A percentile compares a stretch with the other conserved stretches of the same genome.
phyloP scores from a whole-genome alignment of 176 grass and related monocot genomes.

The Aechmea fasciata region DNA sequence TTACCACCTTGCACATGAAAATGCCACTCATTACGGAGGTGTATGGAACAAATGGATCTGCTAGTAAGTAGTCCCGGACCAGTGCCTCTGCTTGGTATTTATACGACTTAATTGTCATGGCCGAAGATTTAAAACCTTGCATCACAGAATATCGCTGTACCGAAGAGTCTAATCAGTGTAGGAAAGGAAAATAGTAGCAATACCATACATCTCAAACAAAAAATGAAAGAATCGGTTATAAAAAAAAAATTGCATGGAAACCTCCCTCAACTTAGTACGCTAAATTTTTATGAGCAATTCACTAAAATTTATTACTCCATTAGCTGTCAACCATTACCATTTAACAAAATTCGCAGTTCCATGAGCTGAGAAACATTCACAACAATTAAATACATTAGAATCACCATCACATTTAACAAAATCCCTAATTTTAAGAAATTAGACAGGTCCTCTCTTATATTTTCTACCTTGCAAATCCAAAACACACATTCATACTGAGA shows the following conservation, averaged over 20 bases:
- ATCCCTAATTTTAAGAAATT: too few relatives aligned
- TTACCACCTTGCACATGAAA: slow-evolving; percentile 84
- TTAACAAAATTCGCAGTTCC: too few relatives aligned
- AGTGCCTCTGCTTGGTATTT: slow-evolving; percentile 57
- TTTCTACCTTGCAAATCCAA: too few relatives aligned
- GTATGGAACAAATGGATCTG: slow-evolving; percentile 58
- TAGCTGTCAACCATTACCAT: too few relatives aligned
- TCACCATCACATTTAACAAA: too few relatives aligned
- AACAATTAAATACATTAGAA: too few relatives aligned
- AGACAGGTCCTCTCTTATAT: too few relatives aligned
- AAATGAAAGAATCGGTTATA: too few relatives aligned
- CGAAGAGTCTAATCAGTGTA: slow-evolving; percentile 3
- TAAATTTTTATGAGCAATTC: not conserved
- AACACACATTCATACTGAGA: too few relatives aligned
- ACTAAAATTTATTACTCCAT: too few relatives aligned
- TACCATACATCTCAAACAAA: not conserved
- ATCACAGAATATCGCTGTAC: not conserved
- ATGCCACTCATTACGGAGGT: slow-evolving; percentile 69
- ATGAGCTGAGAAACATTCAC: too few relatives aligned
- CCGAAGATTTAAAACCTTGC: slow-evolving; percentile 23
- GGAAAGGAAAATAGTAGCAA: not conserved
- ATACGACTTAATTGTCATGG: slow-evolving; percentile 48
- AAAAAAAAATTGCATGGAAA: not conserved
- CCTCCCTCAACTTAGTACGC: too few relatives aligned
- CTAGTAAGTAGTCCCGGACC: slow-evolving; percentile 67